phyloP scores from a whole-genome alignment of 495 filamentous ascomycete genomes.

The Tuber calosporum region DNA sequence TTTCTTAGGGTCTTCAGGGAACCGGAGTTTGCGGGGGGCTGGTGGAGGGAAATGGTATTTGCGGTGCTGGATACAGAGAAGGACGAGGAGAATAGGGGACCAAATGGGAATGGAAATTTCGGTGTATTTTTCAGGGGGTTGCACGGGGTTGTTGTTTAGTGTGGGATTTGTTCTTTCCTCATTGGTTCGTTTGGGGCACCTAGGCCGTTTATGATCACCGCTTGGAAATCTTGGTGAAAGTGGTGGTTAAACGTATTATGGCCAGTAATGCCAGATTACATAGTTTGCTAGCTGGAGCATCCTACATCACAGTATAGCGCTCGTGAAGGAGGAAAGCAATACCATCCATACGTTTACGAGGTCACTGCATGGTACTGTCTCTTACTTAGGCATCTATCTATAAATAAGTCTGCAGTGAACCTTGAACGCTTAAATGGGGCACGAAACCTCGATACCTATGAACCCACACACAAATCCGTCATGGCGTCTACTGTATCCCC shows the following conservation, averaged over 20 bases:
- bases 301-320: background rate
- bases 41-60: slow-evolving; percentile 53
- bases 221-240: background rate
- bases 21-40: slow-evolving; percentile 54
- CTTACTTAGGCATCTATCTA: too few relatives aligned
- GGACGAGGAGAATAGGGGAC: slow-evolving; percentile 32
- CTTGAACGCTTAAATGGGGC: too few relatives aligned
- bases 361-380: too few relatives aligned
- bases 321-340: background rate
- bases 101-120: slow-evolving; percentile 46
- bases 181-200: background rate
- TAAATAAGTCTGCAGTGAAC: too few relatives aligned
- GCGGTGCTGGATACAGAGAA: slow-evolving; percentile 48
- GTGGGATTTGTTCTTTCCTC: background rate
- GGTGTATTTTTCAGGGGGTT: slow-evolving; percentile 48
- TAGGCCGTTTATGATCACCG: background rate
- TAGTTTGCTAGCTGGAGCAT: background rate
- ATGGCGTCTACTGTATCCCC: too few relatives aligned
- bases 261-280: background rate
- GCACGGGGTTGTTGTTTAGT: slow-evolving; percentile 46
- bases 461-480: too few relatives aligned
- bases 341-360: too few relatives aligned
- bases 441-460: too few relatives aligned
- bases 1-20: slow-evolving; percentile 56
- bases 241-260: background rate